A percentile compares a stretch with the other conserved stretches of the same genome.
Evolutionary conservation across 345 rosid genomes (phyloP).

Genomic region (Anastatica hierochuntica): DNA sequence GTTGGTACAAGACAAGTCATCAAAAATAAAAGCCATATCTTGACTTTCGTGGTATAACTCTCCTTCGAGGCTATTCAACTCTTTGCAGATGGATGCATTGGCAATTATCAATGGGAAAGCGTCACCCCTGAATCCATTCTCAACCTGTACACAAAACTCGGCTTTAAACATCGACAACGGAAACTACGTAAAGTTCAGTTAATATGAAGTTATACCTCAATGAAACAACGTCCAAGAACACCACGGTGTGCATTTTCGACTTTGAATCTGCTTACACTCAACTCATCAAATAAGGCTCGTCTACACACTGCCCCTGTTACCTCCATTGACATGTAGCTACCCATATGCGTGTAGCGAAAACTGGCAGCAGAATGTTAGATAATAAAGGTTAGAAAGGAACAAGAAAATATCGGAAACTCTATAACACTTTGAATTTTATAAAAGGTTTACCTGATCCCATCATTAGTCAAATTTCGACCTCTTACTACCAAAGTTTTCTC

Average conservation of each 20-base stretch:
- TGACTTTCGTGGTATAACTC: conserved; percentile 41
- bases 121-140: conserved; percentile 78
- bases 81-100: conserved; percentile 65
- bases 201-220: conserved; percentile 50
- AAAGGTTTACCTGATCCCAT: conserved; percentile 66
- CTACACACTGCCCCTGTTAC: conserved; percentile 26
- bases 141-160: conserved; percentile 48
- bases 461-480: conserved; percentile 63
- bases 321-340: conserved; percentile 52
- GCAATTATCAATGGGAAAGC: conserved; percentile 80
- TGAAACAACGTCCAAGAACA: conserved; percentile 64
- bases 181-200: background rate
- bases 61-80: conserved; percentile 59
- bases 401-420: background rate
- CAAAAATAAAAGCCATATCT: conserved; percentile 23
- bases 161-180: background rate
- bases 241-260: conserved; percentile 29
- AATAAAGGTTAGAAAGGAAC: conserved; percentile 2
- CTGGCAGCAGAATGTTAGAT: conserved; percentile 28
- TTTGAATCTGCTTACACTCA: conserved; percentile 43
- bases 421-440: background rate
- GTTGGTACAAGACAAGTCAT: conserved; percentile 21
- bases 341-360: conserved; percentile 52
- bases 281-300: conserved; percentile 41
- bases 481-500: conserved; percentile 50